phyloP scores from a whole-genome alignment of 2,329 filamentous ascomycete genomes.

The Neofusicoccum umdonicola region DNA sequence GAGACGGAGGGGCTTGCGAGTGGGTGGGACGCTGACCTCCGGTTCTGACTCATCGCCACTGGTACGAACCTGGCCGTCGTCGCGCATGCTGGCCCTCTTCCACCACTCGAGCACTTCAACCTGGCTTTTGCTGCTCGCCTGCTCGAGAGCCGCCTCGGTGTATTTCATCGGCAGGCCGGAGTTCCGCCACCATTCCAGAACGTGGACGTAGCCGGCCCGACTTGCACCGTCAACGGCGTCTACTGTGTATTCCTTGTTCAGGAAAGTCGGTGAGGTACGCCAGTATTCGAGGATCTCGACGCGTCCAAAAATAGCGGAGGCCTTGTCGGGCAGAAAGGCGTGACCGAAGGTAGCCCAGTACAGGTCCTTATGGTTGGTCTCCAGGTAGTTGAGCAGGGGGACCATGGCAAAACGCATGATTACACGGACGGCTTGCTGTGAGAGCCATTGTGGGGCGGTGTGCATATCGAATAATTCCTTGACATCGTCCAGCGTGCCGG shows the following conservation, averaged over 20 bases:
- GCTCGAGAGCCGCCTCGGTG: constrained; percentile 82
- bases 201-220: constrained; percentile 76
- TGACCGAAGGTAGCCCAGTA: constrained; percentile 83
- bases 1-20: constrained; percentile 49
- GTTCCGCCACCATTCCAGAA: constrained; percentile 89
- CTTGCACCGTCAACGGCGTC: constrained; percentile 88
- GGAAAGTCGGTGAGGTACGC: constrained; percentile 77
- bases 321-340: constrained; percentile 81
- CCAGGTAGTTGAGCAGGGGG: constrained; percentile 71
- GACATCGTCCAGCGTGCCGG: constrained; percentile 66
- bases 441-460: constrained; percentile 72
- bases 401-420: constrained; percentile 89
- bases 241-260: constrained; percentile 80
- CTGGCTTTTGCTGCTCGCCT: constrained; percentile 80
- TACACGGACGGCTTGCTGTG: constrained; percentile 77
- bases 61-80: constrained; percentile 16
- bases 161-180: constrained; percentile 78
- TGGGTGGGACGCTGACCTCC: constrained; percentile 6
- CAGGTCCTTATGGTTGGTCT: constrained; percentile 66
- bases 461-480: constrained; percentile 68
- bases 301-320: constrained; percentile 80
- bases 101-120: constrained; percentile 91
- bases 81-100: constrained; percentile 62
- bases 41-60: constrained; percentile 26
- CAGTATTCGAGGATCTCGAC: constrained; percentile 88